Conservation (phyloP, 352 stramenopile genomes). For the Phytophthora citrophthora region DNA sequence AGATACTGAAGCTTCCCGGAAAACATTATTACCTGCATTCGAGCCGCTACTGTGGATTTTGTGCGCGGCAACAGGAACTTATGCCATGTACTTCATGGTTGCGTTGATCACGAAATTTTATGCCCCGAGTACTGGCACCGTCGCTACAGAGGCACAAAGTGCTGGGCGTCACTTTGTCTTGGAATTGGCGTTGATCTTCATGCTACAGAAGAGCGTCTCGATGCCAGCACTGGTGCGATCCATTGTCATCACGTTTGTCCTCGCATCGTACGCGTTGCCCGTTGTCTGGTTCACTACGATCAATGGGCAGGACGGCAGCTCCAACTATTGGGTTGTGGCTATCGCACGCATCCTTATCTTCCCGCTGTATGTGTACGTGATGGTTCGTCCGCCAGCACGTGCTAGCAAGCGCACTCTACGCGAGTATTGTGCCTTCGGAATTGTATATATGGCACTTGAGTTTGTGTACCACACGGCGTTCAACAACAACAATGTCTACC, state of each 20-base stretch:
- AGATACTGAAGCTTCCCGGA: conserved; percentile 45
- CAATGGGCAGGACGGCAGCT: conserved; percentile 15
- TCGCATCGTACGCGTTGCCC: conserved; percentile 50
- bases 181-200: conserved; percentile 55
- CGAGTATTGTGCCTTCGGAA: conserved; percentile 49
- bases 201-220: conserved; percentile 62
- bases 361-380: conserved; percentile 51
- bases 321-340: conserved; percentile 35
- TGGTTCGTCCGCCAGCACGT: conserved; percentile 40
- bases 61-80: conserved; percentile 28
- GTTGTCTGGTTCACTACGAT: conserved; percentile 43
- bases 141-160: conserved; percentile 42
- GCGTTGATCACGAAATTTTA: conserved; percentile 33
- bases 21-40: conserved; percentile 57
- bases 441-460: conserved; percentile 46
- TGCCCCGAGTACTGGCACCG: conserved; percentile 10
- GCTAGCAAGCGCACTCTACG: conserved; percentile 53
- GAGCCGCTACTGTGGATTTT: conserved; percentile 59
- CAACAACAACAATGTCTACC: conserved; percentile 26
- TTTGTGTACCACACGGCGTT: conserved; percentile 46
- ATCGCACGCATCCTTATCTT: conserved; percentile 34
- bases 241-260: conserved; percentile 31
- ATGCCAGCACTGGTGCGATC: conserved; percentile 47
- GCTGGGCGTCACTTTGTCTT: conserved; percentile 53
- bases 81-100: conserved; percentile 43